Percentiles rank a stretch among this genome's conserved stretches.
Conservation (phyloP, 177 flowering plant species). For the Vitis hybrid region DNA sequence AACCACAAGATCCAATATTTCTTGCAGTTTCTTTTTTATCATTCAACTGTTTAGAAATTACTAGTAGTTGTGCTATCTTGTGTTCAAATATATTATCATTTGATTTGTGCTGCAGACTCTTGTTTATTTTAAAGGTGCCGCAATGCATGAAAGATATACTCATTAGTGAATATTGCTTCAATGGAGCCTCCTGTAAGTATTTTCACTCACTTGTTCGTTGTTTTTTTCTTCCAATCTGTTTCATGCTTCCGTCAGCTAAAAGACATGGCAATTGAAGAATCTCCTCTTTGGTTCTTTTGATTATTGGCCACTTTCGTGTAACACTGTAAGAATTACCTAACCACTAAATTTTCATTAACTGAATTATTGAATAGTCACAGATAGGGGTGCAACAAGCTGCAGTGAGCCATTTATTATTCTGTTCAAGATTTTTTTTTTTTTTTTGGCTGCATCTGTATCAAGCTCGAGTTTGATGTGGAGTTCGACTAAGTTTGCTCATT, state of each 20-base stretch:
- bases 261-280: neutral
- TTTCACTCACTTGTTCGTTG: neutral
- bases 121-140: conserved; percentile 11
- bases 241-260: neutral
- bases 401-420: no score
- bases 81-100: neutral
- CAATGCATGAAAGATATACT: neutral
- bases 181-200: conserved; percentile 40
- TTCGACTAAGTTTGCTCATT: no score
- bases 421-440: no score
- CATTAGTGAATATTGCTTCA: conserved; percentile 3
- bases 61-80: neutral
- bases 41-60: no score
- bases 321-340: no score
- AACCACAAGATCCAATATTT: no score
- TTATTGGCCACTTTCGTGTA: neutral
- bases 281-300: neutral
- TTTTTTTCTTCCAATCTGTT: neutral
- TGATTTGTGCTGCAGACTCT: conserved; percentile 2
- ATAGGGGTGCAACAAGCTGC: no score
- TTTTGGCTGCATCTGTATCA: no score
- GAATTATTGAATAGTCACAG: no score
- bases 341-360: no score
- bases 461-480: no score
- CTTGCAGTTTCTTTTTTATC: no score